These are phyloP conservation scores for Saccharomycopsis crataegensis DNA, from an alignment of 1,139 yeast species.

Conservation along the genomic window DNA sequence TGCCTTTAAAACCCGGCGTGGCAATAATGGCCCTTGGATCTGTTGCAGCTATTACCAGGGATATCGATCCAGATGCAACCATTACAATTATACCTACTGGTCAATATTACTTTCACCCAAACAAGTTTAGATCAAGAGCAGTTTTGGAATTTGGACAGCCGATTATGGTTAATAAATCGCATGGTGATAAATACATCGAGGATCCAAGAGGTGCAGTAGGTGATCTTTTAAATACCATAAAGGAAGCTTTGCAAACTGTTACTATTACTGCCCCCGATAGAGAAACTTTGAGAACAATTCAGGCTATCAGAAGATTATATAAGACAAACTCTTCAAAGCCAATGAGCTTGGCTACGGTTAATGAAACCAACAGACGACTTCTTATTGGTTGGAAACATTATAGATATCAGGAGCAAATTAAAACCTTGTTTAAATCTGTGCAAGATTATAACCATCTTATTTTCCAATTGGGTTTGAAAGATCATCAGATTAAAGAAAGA, in stretches of 20 bases:
- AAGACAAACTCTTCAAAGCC: slow-evolving; percentile 42
- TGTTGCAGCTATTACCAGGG: slow-evolving; percentile 34
- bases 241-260: slow-evolving; percentile 57
- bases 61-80: slow-evolving; percentile 42
- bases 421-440: slow-evolving; percentile 44
- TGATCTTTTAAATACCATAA: slow-evolving; percentile 45
- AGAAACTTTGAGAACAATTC: slow-evolving; percentile 67
- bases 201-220: slow-evolving; percentile 54
- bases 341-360: slow-evolving; percentile 57
- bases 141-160: slow-evolving; percentile 72
- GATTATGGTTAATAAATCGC: slow-evolving; percentile 44
- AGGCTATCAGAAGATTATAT: slow-evolving; percentile 68
- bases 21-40: slow-evolving; percentile 80
- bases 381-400: slow-evolving; percentile 57
- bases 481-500: slow-evolving; percentile 57
- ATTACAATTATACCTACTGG: slow-evolving; percentile 70
- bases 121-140: slow-evolving; percentile 70
- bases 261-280: slow-evolving; percentile 70
- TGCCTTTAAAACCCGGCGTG: slow-evolving; percentile 75
- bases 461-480: slow-evolving; percentile 52
- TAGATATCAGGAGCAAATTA: slow-evolving; percentile 50
- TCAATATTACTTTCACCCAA: slow-evolving; percentile 68
- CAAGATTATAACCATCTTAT: slow-evolving; percentile 47
- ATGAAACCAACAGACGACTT: slow-evolving; percentile 65
- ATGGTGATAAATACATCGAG: slow-evolving; percentile 46